These are phyloP conservation scores for Epithemia pelagica DNA, from an alignment of 108 stramenopile species.

Conservation along the genomic window DNA sequence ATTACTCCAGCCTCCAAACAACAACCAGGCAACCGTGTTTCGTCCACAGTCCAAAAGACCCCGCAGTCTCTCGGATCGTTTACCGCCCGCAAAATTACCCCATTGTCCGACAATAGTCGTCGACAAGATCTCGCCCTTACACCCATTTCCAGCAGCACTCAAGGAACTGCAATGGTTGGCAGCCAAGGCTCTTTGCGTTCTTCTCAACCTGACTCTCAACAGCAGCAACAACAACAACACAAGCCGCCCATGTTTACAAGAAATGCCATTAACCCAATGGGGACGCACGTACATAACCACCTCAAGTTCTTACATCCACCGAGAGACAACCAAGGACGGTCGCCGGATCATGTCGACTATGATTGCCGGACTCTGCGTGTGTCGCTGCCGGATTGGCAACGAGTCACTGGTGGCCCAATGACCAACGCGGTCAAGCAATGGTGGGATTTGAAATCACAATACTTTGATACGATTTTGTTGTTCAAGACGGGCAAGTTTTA, in stretches of 20 bases:
- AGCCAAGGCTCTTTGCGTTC: background rate
- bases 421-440: slow-evolving; percentile 92
- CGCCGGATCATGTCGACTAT: slow-evolving; percentile 68
- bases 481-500: slow-evolving; percentile 99
- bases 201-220: background rate
- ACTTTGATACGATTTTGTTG: slow-evolving; percentile 93
- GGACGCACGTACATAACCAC: slow-evolving; percentile 88
- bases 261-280: slow-evolving; percentile 54
- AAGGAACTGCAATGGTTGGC: too few species aligned
- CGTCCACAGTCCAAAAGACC: background rate
- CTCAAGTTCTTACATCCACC: slow-evolving; percentile 70
- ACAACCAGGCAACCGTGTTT: background rate
- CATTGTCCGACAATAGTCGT: background rate
- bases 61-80: background rate
- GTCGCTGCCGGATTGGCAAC: slow-evolving; percentile 40
- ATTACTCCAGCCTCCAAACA: background rate
- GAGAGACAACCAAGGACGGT: slow-evolving; percentile 52
- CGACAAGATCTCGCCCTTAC: background rate
- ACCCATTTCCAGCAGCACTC: too few species aligned
- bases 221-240: background rate
- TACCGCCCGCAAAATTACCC: background rate
- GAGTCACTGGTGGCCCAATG: slow-evolving; percentile 36
- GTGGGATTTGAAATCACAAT: slow-evolving; percentile 96
- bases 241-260: slow-evolving; percentile 19
- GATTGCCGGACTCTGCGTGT: slow-evolving; percentile 82